Evolutionary conservation across 345 rosid species (phyloP).

Genomic region (Gossypium stocksii): DNA sequence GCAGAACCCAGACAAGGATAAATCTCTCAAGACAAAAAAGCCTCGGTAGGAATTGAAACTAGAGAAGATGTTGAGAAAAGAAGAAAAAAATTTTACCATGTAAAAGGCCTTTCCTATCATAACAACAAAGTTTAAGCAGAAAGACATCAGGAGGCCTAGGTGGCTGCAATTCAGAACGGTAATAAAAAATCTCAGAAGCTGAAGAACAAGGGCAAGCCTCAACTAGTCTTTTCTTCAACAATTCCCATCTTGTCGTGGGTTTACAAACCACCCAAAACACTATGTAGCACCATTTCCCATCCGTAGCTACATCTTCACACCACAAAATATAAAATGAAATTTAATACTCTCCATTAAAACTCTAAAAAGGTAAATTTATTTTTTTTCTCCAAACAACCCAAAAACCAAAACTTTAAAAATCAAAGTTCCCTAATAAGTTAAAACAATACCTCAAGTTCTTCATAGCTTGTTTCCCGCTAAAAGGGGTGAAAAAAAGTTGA

Average conservation of each 20-base stretch:
- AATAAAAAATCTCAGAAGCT: conserved; percentile 63
- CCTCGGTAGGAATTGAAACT: too few relatives aligned
- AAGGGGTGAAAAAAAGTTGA: too few relatives aligned
- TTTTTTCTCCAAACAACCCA: too few relatives aligned
- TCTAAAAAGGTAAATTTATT: too few relatives aligned
- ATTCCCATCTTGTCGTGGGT: conserved; percentile 61
- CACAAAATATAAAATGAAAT: background rate
- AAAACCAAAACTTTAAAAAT: too few relatives aligned
- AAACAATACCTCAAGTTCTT: too few relatives aligned
- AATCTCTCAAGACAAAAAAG: too few relatives aligned
- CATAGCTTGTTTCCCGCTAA: too few relatives aligned
- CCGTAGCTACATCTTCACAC: conserved; percentile 75
- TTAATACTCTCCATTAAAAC: too few relatives aligned
- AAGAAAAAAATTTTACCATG: conserved; percentile 42
- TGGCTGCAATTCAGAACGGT: conserved; percentile 41
- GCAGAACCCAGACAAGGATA: too few relatives aligned
- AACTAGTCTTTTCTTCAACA: conserved; percentile 73
- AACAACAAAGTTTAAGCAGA: conserved; percentile 66
- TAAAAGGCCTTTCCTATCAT: conserved; percentile 77
- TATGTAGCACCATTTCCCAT: conserved; percentile 94
- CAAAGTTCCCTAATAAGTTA: too few relatives aligned
- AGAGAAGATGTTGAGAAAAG: too few relatives aligned
- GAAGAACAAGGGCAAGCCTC: conserved; percentile 73
- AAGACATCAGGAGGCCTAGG: conserved; percentile 70
- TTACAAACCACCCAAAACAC: conserved; percentile 82